Conservation (phyloP, 1,284 basidiomycete species). For the Grifola frondosa region DNA sequence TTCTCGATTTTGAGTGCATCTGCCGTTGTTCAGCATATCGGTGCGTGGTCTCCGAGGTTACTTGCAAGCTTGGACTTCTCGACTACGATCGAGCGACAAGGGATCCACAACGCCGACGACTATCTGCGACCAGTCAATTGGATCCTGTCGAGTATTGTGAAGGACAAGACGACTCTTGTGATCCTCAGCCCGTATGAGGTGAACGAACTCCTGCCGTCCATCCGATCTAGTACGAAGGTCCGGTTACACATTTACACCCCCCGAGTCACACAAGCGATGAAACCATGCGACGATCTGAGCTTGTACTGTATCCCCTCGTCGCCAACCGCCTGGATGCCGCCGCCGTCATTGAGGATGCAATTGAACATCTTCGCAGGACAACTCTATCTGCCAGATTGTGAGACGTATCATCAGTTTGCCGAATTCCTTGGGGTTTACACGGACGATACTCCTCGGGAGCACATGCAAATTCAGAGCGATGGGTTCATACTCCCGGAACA, state of each 20-base stretch:
- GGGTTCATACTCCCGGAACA: constrained; percentile 35
- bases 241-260: constrained; percentile 46
- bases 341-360: constrained; percentile 28
- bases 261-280: constrained; percentile 35
- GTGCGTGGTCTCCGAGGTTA: constrained; percentile 23
- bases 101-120: constrained; percentile 18
- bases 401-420: constrained; percentile 34
- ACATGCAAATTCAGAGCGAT: constrained; percentile 27
- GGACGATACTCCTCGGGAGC: constrained; percentile 16
- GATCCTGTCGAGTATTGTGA: constrained; percentile 33
- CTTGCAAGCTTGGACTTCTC: constrained; percentile 35
- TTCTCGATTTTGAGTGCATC: not conserved
- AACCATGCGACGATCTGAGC: constrained; percentile 39
- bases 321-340: constrained; percentile 16
- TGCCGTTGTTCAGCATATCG: not conserved
- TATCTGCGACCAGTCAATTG: constrained; percentile 47
- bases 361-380: constrained; percentile 47
- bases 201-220: constrained; percentile 39
- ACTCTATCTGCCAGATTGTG: constrained; percentile 36
- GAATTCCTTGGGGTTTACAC: constrained; percentile 37
- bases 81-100: constrained; percentile 18
- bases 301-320: constrained; percentile 35
- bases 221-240: constrained; percentile 34
- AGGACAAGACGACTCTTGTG: constrained; percentile 32
- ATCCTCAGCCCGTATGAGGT: constrained; percentile 47